Evolutionary conservation across 306 rosid genomes (phyloP).

Genomic region (Vicia sativa): DNA sequence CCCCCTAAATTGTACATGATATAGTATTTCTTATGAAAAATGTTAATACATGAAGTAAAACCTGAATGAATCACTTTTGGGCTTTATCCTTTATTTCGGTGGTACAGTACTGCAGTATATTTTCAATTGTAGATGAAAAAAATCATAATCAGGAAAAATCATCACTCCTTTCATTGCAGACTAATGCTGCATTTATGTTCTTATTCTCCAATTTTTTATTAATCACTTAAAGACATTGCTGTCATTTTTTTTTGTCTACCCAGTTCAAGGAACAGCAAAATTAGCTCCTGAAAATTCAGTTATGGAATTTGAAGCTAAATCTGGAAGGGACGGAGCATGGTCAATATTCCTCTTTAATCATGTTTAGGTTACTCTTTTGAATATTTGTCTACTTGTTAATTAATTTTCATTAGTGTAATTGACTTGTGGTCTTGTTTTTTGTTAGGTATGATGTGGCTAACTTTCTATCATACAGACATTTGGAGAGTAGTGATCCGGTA

Average conservation of each 20-base stretch:
- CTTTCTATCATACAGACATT: slow-evolving; percentile 79
- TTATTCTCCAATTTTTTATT: slow-evolving; percentile 22
- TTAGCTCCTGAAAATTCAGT: slow-evolving; percentile 65
- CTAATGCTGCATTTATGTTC: slow-evolving; percentile 22
- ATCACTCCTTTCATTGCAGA: slow-evolving; percentile 25
- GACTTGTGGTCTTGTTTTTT: slow-evolving; percentile 37
- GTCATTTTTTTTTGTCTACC: slow-evolving; percentile 43
- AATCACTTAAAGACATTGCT: slow-evolving; percentile 24
- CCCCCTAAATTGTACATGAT: slow-evolving; percentile 1
- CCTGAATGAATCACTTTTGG: slow-evolving; percentile 18
- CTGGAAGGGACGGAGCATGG: slow-evolving; percentile 99
- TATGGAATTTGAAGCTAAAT: slow-evolving; percentile 95
- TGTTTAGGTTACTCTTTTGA: slow-evolving; percentile 39
- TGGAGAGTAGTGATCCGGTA: slow-evolving; percentile 94
- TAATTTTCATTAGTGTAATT: slow-evolving; percentile 19
- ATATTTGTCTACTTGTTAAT: slow-evolving; percentile 14
- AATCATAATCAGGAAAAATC: slow-evolving; percentile 1
- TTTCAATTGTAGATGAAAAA: not conserved
- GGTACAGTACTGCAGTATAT: slow-evolving; percentile 5
- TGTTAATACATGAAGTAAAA: slow-evolving; percentile 3
- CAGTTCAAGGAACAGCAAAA: slow-evolving; percentile 66
- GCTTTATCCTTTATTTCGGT: not conserved
- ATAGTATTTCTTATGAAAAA: slow-evolving; percentile 22
- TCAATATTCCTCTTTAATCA: slow-evolving; percentile 50
- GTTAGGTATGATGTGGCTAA: slow-evolving; percentile 85